Conservation (phyloP, 495 filamentous ascomycete species). For the Aspergillus biplanus region DNA sequence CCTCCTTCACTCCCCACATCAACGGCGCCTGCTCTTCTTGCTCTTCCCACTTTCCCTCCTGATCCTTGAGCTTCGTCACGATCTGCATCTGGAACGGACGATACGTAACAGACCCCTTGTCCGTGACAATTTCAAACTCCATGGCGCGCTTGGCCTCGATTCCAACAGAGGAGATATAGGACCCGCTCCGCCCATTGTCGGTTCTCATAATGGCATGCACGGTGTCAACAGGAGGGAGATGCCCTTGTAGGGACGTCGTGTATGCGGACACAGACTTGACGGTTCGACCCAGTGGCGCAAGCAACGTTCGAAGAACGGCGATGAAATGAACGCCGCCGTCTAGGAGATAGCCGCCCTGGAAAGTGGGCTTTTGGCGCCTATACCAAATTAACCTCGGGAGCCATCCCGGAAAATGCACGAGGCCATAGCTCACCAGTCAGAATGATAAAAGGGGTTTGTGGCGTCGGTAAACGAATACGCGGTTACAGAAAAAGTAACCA, state of each 20-base stretch:
- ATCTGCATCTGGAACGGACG: neutral
- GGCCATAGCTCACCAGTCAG: neutral
- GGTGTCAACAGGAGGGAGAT: conserved; percentile 70
- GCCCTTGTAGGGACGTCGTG: conserved; percentile 52
- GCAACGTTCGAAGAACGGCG: conserved; percentile 51
- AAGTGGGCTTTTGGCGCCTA: conserved; percentile 64
- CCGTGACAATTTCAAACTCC: conserved; percentile 10
- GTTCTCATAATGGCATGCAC: conserved; percentile 54
- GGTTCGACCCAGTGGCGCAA: conserved; percentile 51
- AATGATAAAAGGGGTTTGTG: conserved; percentile 2
- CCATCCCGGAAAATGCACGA: neutral
- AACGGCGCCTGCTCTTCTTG: neutral
- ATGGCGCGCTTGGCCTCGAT: neutral
- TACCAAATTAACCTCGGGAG: neutral
- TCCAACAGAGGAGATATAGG: neutral
- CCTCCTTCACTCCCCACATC: conserved; percentile 11
- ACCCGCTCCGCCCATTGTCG: neutral
- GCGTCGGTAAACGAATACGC: neutral
- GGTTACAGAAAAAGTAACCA: neutral
- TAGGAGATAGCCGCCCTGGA: conserved; percentile 73
- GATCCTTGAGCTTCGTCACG: neutral
- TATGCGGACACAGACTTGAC: conserved; percentile 52
- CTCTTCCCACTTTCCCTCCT: conserved; percentile 4
- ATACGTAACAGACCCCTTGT: conserved; percentile 3
- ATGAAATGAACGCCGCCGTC: conserved; percentile 72